Evolutionary conservation across 495 filamentous ascomycete genomes (phyloP).

Genomic region (Barbatosphaeria neglecta): DNA sequence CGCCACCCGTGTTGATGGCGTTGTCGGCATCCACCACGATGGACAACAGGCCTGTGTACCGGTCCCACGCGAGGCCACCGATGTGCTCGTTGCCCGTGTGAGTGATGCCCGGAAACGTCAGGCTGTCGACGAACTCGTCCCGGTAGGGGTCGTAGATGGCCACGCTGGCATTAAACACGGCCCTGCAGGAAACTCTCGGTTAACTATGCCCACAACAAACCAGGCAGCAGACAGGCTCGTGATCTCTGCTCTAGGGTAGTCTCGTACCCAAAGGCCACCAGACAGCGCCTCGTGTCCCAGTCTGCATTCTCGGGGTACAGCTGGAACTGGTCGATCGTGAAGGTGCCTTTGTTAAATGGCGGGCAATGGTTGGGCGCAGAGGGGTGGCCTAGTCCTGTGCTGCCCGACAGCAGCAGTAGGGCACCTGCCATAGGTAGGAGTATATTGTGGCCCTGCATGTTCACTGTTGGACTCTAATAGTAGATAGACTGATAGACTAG

Average conservation of each 20-base stretch:
- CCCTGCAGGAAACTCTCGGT: neutral
- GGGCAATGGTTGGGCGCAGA: slow-evolving; percentile 13
- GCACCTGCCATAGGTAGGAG: no score
- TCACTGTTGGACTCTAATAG: no score
- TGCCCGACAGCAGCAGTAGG: no score
- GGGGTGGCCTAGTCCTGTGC: no score
- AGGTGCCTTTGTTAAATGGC: slow-evolving; percentile 15
- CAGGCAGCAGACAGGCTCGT: no score
- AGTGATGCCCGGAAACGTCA: slow-evolving; percentile 16
- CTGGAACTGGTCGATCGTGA: slow-evolving; percentile 19
- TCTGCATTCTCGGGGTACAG: slow-evolving; percentile 25
- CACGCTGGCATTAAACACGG: slow-evolving; percentile 12
- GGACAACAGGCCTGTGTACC: slow-evolving; percentile 11
- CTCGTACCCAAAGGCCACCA: slow-evolving; percentile 14
- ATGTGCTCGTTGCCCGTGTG: slow-evolving; percentile 16
- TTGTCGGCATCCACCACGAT: slow-evolving; percentile 16
- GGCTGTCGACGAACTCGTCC: slow-evolving; percentile 9
- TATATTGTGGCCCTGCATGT: no score
- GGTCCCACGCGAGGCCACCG: slow-evolving; percentile 18
- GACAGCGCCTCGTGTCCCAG: slow-evolving; percentile 19
- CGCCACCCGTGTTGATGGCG: slow-evolving; percentile 16
- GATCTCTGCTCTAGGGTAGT: no score
- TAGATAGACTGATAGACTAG: no score
- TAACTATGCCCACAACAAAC: no score
- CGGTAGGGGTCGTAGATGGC: slow-evolving; percentile 21